A percentile compares a stretch with the other conserved stretches of the same genome.
Evolutionary conservation across 805 yeast genomes (phyloP).

Genomic region (Helenozyma baotianmanensis): DNA sequence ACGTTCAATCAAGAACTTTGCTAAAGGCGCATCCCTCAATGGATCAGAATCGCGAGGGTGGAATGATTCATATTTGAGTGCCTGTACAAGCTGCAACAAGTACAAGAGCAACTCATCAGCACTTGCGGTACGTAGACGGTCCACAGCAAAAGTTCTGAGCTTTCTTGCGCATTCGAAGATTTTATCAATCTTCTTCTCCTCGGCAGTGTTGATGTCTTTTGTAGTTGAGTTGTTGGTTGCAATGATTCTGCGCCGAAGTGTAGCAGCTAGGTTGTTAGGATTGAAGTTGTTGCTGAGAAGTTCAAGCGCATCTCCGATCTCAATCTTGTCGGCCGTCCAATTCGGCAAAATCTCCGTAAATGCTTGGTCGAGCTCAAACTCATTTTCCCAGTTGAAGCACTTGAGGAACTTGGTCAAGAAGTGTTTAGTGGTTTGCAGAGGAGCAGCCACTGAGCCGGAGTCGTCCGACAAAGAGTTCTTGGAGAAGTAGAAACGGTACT

Average conservation of each 20-base stretch:
- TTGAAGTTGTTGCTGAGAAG: constrained; percentile 73
- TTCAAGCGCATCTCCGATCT: constrained; percentile 82
- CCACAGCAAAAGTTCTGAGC: constrained; percentile 85
- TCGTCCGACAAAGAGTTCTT: constrained; percentile 40
- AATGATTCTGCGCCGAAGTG: constrained; percentile 11
- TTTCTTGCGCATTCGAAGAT: constrained; percentile 43
- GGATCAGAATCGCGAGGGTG: constrained; percentile 16
- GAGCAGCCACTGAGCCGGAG: constrained; percentile 21
- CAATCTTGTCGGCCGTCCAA: constrained; percentile 61
- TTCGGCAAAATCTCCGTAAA: constrained; percentile 64
- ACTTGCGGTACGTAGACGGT: constrained; percentile 69
- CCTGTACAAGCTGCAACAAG: constrained; percentile 85
- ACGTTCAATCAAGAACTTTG: constrained; percentile 69
- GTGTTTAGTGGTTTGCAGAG: constrained; percentile 46
- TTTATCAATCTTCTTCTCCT: constrained; percentile 28
- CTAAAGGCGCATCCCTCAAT: constrained; percentile 52
- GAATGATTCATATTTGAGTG: constrained; percentile 69
- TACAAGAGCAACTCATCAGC: constrained; percentile 79
- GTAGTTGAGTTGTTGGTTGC: constrained; percentile 11
- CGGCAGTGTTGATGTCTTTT: constrained; percentile 14
- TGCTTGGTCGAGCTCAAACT: constrained; percentile 73
- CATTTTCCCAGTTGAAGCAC: constrained; percentile 85
- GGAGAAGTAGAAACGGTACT: constrained; percentile 69
- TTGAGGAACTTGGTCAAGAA: constrained; percentile 75
- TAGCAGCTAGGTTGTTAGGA: constrained; percentile 32